Percentiles rank a stretch among this genome's conserved stretches.
phyloP scores from a whole-genome alignment of 202 grass and related monocot genomes.

The Setaria italica region DNA sequence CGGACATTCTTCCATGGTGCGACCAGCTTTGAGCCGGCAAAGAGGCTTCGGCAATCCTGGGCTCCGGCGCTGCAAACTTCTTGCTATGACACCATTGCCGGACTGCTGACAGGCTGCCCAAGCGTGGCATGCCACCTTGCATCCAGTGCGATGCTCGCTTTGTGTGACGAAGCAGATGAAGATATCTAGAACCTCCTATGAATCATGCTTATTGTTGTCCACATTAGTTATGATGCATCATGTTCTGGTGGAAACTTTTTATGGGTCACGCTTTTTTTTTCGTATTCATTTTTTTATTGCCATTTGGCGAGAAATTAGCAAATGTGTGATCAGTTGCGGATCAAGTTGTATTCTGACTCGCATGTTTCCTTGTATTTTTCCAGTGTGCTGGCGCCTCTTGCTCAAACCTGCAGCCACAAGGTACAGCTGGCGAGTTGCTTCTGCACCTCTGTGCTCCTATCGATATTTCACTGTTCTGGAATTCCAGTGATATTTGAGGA shows the following conservation, averaged over 20 bases:
- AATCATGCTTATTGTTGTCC: no score
- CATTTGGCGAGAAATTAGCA: not conserved
- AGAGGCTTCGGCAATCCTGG: no score
- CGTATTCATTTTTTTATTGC: not conserved
- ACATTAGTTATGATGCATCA: not conserved
- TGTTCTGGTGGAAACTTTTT: not conserved
- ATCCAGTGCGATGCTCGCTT: no score
- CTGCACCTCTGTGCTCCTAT: not conserved
- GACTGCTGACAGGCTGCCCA: no score
- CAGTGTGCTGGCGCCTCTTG: not conserved
- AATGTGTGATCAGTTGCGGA: not conserved
- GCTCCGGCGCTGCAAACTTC: no score
- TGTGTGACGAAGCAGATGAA: no score
- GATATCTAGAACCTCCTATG: no score
- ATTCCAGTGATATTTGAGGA: no score
- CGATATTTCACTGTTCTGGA: not conserved
- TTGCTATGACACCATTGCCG: no score
- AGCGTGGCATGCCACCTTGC: no score
- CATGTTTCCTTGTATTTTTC: not conserved
- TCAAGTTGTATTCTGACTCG: not conserved
- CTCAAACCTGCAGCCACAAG: not conserved
- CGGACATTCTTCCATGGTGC: not conserved
- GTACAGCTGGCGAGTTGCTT: not conserved
- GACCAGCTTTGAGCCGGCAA: not conserved
- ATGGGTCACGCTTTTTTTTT: not conserved